Evolutionary conservation across 345 rosid genomes (phyloP).

Genomic region (Brassica juncea): DNA sequence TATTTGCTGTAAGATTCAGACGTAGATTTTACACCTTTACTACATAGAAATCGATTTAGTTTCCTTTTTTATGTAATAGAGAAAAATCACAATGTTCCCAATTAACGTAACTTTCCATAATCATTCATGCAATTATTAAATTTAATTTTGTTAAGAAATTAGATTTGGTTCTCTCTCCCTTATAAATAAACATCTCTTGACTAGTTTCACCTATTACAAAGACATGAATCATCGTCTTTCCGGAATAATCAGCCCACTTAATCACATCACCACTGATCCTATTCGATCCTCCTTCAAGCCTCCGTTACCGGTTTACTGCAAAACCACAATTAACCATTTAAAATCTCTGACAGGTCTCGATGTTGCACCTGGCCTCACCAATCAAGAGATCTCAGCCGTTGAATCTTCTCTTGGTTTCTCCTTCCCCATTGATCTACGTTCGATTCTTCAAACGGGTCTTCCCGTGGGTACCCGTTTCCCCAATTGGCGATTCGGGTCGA

Average conservation of each 20-base stretch:
- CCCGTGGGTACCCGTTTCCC: slow-evolving; percentile 74
- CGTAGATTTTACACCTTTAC: background rate
- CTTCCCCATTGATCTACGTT: slow-evolving; percentile 87
- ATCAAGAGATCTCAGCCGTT: slow-evolving; percentile 56
- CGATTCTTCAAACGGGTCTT: slow-evolving; percentile 75
- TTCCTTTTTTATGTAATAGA: background rate
- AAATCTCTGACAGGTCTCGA: slow-evolving; percentile 50
- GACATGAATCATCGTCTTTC: slow-evolving; percentile 25
- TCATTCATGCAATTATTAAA: background rate
- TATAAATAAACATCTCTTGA: background rate
- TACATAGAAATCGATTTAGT: background rate
- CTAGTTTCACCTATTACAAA: background rate
- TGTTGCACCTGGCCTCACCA: slow-evolving; percentile 63
- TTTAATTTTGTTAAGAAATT: background rate
- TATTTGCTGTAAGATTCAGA: slow-evolving; percentile 16
- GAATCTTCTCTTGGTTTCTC: slow-evolving; percentile 63
- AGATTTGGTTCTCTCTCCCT: slow-evolving; percentile 17
- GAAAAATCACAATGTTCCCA: background rate
- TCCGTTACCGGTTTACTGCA: slow-evolving; percentile 57
- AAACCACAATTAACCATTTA: slow-evolving; percentile 55
- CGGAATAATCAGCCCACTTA: slow-evolving; percentile 32
- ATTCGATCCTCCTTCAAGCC: slow-evolving; percentile 29
- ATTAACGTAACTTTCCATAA: background rate
- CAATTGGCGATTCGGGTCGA: slow-evolving; percentile 75
- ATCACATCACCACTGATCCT: slow-evolving; percentile 16